These are phyloP conservation scores for Penicillium rolfsii DNA, from an alignment of 2,329 filamentous ascomycete genomes.

Conservation along the genomic window DNA sequence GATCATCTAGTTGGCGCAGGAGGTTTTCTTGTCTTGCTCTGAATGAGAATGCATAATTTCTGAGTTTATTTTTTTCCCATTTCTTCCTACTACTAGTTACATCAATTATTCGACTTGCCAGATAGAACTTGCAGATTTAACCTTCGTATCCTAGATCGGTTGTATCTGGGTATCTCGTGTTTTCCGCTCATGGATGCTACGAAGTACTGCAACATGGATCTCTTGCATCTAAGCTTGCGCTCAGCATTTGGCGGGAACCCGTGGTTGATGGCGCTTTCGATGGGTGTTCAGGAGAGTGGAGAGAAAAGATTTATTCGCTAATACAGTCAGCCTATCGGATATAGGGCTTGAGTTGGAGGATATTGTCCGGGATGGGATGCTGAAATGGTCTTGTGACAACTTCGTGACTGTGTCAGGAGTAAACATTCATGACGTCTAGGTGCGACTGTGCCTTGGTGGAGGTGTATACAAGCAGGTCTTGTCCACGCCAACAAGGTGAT, in stretches of 20 bases:
- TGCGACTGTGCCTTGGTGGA: too few species aligned
- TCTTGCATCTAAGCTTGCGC: background rate
- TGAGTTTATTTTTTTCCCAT: background rate
- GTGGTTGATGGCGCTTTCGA: constrained; percentile 53
- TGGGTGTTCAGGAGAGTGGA: constrained; percentile 51
- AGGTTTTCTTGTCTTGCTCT: background rate
- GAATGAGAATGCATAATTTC: background rate
- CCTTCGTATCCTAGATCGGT: background rate
- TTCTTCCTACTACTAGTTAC: background rate
- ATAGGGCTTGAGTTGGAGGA: background rate
- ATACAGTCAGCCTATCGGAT: constrained; percentile 45
- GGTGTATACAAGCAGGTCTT: too few species aligned
- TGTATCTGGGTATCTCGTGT: background rate
- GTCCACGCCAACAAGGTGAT: too few species aligned
- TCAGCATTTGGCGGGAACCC: constrained; percentile 34
- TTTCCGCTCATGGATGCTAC: background rate
- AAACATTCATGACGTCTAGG: too few species aligned
- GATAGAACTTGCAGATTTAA: background rate
- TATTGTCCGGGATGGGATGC: background rate
- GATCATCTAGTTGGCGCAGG: background rate
- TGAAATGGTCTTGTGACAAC: too few species aligned
- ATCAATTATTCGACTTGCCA: background rate
- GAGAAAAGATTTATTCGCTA: constrained; percentile 44
- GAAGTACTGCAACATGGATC: background rate
- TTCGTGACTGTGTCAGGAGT: too few species aligned